phyloP scores from a whole-genome alignment of 2,329 filamentous ascomycete species.

The Kalaharituber pfeilii region DNA sequence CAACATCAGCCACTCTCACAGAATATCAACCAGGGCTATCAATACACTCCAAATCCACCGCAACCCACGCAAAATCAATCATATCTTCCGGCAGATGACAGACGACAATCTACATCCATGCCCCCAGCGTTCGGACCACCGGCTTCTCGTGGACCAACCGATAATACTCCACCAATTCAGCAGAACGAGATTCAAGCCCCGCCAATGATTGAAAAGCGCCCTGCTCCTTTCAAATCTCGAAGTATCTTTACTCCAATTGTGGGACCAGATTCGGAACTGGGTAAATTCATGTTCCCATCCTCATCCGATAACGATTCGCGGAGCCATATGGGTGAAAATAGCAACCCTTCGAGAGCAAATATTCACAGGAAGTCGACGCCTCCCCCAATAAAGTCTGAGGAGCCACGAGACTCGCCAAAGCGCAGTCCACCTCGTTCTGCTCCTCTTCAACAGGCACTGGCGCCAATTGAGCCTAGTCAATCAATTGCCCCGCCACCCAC shows the following conservation, averaged over 20 bases:
- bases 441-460: conserved; percentile 23
- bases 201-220: conserved; percentile 41
- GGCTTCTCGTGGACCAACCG: background rate
- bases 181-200: conserved; percentile 25
- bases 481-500: conserved; percentile 41
- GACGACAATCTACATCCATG: conserved; percentile 21
- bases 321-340: conserved; percentile 24
- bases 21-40: conserved; percentile 24
- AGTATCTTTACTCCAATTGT: conserved; percentile 98
- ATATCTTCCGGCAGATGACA: conserved; percentile 15
- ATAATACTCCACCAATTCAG: conserved; percentile 22
- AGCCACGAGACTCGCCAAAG: conserved; percentile 10
- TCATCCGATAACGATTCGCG: conserved; percentile 40
- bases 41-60: conserved; percentile 26
- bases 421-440: conserved; percentile 4
- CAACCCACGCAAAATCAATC: conserved; percentile 14
- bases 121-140: conserved; percentile 17
- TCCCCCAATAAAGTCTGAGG: conserved; percentile 5
- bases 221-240: conserved; percentile 55
- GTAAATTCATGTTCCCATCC: conserved; percentile 62
- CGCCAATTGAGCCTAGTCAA: conserved; percentile 13
- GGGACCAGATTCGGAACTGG: conserved; percentile 59
- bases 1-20: conserved; percentile 30
- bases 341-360: conserved; percentile 25
- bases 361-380: conserved; percentile 25